phyloP scores from a whole-genome alignment of 495 filamentous ascomycete species.

The Acidiella bohemica region DNA sequence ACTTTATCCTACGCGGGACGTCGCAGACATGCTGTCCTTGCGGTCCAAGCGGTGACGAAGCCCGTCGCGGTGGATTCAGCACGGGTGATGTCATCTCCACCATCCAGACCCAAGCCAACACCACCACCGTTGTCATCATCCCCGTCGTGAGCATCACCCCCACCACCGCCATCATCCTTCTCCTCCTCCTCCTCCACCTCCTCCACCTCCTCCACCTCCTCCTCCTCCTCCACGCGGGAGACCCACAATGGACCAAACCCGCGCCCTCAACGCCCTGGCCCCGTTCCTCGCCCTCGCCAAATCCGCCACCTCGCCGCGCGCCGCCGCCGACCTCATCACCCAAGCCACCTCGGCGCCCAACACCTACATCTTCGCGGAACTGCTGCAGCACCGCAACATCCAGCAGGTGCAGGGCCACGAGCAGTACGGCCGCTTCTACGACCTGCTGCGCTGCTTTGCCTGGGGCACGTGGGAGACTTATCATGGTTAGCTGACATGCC shows the following conservation, averaged over 20 bases:
- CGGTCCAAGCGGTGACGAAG: too few species aligned
- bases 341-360: constrained; percentile 79
- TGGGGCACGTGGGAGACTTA: constrained; percentile 82
- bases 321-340: constrained; percentile 70
- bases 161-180: too few species aligned
- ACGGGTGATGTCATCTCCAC: too few species aligned
- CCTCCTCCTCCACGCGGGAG: too few species aligned
- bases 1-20: too few species aligned
- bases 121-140: too few species aligned
- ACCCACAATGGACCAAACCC: constrained; percentile 64
- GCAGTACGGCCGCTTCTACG: constrained; percentile 46
- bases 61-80: too few species aligned
- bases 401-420: constrained; percentile 49
- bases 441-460: constrained; percentile 78
- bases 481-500: constrained; percentile 40
- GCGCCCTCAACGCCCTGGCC: constrained; percentile 68
- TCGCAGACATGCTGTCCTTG: too few species aligned
- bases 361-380: constrained; percentile 89
- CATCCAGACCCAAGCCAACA: too few species aligned
- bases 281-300: constrained; percentile 81
- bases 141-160: too few species aligned
- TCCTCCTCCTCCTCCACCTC: too few species aligned
- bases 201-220: too few species aligned
- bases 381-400: constrained; percentile 70
- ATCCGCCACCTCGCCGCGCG: constrained; percentile 68